Evolutionary conservation across 140 eudicot species (phyloP).

Genomic region (Bidens hawaiensis): DNA sequence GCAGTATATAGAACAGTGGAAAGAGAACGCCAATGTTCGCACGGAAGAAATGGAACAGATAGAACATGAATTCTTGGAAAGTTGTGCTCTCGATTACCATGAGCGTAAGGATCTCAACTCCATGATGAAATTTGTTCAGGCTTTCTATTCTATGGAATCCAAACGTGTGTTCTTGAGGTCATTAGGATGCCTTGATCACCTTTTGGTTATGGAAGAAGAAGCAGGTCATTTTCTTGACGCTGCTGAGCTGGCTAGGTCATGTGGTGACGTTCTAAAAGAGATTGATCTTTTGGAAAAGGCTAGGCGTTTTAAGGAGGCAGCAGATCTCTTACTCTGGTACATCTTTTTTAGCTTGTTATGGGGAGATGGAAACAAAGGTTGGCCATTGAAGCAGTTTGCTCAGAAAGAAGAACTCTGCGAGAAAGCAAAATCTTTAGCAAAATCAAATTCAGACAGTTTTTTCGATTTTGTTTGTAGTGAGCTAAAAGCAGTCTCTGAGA

Average conservation of each 20-base stretch:
- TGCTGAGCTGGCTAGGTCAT: slow-evolving; percentile 47
- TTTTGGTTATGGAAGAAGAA: slow-evolving; percentile 62
- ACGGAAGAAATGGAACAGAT: slow-evolving; percentile 22
- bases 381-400: slow-evolving; percentile 56
- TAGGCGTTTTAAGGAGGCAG: slow-evolving; percentile 30
- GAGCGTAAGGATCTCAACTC: slow-evolving; percentile 30
- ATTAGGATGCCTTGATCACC: slow-evolving; percentile 48
- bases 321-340: slow-evolving; percentile 34
- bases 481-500: slow-evolving; percentile 28
- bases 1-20: slow-evolving; percentile 60
- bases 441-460: slow-evolving; percentile 10
- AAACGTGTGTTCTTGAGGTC: slow-evolving; percentile 49
- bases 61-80: slow-evolving; percentile 49
- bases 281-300: slow-evolving; percentile 51
- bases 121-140: slow-evolving; percentile 56
- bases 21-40: slow-evolving; percentile 22
- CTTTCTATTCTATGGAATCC: slow-evolving; percentile 40
- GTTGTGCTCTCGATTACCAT: slow-evolving; percentile 43
- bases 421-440: slow-evolving; percentile 38
- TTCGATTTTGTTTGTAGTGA: slow-evolving; percentile 37
- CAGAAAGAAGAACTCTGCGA: slow-evolving; percentile 40
- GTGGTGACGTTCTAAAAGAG: slow-evolving; percentile 48
- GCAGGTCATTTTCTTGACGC: slow-evolving; percentile 48
- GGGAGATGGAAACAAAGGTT: slow-evolving; percentile 38
- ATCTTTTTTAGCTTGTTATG: slow-evolving; percentile 39